Evolutionary conservation across 2,329 filamentous ascomycete genomes (phyloP), one percentile per base, ranked within the genome.

Genomic region (Microcyclosporella mali): DNA sequence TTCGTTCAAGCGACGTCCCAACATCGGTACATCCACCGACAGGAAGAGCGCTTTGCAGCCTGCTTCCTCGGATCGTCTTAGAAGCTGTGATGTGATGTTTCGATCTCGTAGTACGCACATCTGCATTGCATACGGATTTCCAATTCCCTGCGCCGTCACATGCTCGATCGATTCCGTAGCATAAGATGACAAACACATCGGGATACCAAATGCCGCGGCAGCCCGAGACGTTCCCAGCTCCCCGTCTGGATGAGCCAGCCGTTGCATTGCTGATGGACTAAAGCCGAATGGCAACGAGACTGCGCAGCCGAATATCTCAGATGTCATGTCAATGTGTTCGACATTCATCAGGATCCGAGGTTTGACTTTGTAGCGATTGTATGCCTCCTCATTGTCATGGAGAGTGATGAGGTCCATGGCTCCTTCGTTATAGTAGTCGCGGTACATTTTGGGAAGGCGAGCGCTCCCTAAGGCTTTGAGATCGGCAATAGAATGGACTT

Each of bases 41-140:
- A 80, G 56, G 39, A 79, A 70, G 2, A 79, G 58, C 0, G 75
- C 75, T 49, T 74, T 74, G 58, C 71, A 78, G 3, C 74, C 74
- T 2, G 57, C 56, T 37, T 53, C 54, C 43, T 60, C 59, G 21
- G 61, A 60, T 18, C 58, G 45, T 25, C 45, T 32, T 33, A 63
- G 53, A 17, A 58, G 40, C 54, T 65, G 44, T 45, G 69, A 67
- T 59, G 57, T 77, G 68, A 30, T 71, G 66, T 40, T 69, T 56
- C 72, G 62, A 53, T 78, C 70, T 51, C 71, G 70, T 35, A 78
- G 60, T 8, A 78, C 62, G 51, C 70, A 75, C 43, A 79, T 65
- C 55, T 80, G 77, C 56, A 79, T 71, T 17, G 67, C 67, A 46
- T 72, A 71, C 0, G 72, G 66, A 37, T 67, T 71, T 0, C 62